Base-by-base conservation (phyloP, 164 flowering plant genomes). In the Dillenia turbinata region DNA sequence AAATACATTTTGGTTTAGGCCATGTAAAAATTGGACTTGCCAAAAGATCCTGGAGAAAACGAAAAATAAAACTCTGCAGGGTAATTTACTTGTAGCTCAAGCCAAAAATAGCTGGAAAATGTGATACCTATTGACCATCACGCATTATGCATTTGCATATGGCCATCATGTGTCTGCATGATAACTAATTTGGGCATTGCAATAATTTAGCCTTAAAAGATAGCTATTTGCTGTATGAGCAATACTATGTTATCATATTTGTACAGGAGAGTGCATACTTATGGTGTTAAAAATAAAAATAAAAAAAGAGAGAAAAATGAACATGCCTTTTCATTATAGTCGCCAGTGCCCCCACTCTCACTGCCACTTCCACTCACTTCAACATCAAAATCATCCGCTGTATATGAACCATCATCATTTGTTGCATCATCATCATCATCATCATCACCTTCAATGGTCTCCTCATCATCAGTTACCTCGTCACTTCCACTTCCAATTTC, bases 401-500 rank as follows among this genome's bases (percentile, higher is more conserved):
- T 52, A 49, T 83, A 77, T 22, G 70, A 67, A 59, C 79, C 80
- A 59, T 71, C 72, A 50, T 75, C 83, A 69, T 74, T 81, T 24
- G 69, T 61, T 43, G 62, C 66, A 71, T 76, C 77, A 64, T 66
- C 69, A 53, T 72, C 74, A 19, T 66, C 74, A 60, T 69, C 66
- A 26, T 71, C 77, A 48, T 75, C 85, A 70, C 83, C 89, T 47
- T 85, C 87, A 52, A 73, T 66, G 19, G 57, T 63, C 59, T 79
- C 91, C 66, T 86, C 93, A 65, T 85, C 88, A 69, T 88, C 95
- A 67, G 82, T 81, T 44, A 61, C 82, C 70, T 84, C 90, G 50
- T 83, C 97, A 66, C 79, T 83, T 71, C 76, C 95, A 79, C 79
- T 79, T 24, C 83, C 87, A 77, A 85, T 85, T 54, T 73, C 90